A percentile compares a stretch with the other conserved stretches of the same genome.
Conservation (phyloP, 139 green algal species). For the Tetraselmis striata region DNA sequence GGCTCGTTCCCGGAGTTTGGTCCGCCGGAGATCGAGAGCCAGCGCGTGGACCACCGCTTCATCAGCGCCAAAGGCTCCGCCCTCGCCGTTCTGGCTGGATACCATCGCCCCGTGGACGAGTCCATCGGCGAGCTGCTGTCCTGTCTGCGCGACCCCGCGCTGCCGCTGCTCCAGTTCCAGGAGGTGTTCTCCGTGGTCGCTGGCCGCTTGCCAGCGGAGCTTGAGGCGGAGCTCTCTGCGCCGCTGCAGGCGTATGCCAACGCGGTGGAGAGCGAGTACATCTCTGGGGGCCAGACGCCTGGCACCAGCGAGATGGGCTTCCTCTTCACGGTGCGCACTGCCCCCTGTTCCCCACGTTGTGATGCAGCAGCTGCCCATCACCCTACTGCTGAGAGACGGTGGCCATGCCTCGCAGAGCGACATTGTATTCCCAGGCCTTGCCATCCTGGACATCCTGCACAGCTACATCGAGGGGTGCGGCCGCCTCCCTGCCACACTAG, state of each 20-base stretch:
- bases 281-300: background rate
- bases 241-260: background rate
- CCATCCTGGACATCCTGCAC: background rate
- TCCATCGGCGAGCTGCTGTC: slow-evolving; percentile 61
- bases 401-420: background rate
- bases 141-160: slow-evolving; percentile 63
- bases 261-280: background rate
- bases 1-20: slow-evolving; percentile 67
- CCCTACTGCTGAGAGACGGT: too few species aligned
- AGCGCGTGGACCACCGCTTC: slow-evolving; percentile 50
- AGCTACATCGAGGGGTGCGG: background rate
- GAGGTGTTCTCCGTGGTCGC: slow-evolving; percentile 63
- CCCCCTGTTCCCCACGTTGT: background rate
- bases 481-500: background rate
- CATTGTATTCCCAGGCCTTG: background rate
- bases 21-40: slow-evolving; percentile 49
- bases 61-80: slow-evolving; percentile 38
- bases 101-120: slow-evolving; percentile 44
- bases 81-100: slow-evolving; percentile 35
- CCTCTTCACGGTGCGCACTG: background rate
- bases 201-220: slow-evolving; percentile 47
- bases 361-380: too few species aligned
- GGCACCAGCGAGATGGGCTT: background rate
- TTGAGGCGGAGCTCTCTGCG: slow-evolving; percentile 38
- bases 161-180: slow-evolving; percentile 80